Evolutionary conservation across 108 stramenopile genomes (phyloP).

Genomic region (Pseudonitzschia multiseries): DNA sequence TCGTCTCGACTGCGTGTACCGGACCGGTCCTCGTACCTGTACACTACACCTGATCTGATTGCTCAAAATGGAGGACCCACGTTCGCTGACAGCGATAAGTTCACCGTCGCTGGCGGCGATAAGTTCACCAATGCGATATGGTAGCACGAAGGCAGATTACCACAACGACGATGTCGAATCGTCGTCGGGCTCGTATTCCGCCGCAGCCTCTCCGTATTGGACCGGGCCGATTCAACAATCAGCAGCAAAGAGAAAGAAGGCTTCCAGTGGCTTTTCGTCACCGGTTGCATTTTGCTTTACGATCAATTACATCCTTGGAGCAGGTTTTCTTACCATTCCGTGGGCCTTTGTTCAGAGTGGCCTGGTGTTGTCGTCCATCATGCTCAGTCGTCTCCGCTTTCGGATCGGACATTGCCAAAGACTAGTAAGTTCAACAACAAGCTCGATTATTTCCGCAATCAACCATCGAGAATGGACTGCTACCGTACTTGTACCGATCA

Average conservation of each 20-base stretch:
- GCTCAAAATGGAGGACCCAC: not conserved
- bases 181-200: constrained; percentile 14
- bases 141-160: too few relatives aligned
- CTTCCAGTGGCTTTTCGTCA: constrained; percentile 18
- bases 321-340: constrained; percentile 55
- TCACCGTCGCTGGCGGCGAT: not conserved
- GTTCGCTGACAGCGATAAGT: not conserved
- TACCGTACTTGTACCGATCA: too few relatives aligned
- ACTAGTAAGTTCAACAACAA: constrained; percentile 15
- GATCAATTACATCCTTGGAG: constrained; percentile 55
- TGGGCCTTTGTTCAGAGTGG: constrained; percentile 46
- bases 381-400: constrained; percentile 25
- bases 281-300: constrained; percentile 46
- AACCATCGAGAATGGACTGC: too few relatives aligned
- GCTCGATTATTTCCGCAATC: not conserved
- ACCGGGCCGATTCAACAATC: not conserved
- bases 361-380: constrained; percentile 30
- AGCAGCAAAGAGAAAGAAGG: not conserved
- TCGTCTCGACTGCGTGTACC: too few relatives aligned
- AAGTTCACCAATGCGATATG: not conserved
- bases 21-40: too few relatives aligned
- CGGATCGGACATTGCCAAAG: constrained; percentile 32
- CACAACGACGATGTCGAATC: constrained; percentile 1
- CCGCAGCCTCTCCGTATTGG: constrained; percentile 31
- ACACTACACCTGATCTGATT: too few relatives aligned